Percentiles rank a stretch among this genome's conserved stretches.
phyloP scores from a whole-genome alignment of 2,329 filamentous ascomycete genomes.

The Trichophyton rubrum region DNA sequence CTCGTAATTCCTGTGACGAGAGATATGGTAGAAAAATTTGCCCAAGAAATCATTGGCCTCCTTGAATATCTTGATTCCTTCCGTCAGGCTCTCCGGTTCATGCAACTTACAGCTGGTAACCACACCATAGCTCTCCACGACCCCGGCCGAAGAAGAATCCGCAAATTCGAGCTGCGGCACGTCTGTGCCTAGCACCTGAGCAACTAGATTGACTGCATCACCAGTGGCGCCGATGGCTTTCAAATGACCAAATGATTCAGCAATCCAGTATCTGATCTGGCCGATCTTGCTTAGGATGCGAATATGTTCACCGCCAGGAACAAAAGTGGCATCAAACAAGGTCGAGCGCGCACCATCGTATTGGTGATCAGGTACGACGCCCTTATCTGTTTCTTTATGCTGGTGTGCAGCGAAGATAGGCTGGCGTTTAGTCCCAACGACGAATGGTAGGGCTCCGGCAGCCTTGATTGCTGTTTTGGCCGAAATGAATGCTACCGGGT shows the following conservation, averaged over 20 bases:
- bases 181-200: conserved; percentile 30
- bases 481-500: conserved; percentile 50
- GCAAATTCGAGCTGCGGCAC: conserved; percentile 40
- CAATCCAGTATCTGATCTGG: conserved; percentile 61
- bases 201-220: conserved; percentile 55
- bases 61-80: conserved; percentile 52
- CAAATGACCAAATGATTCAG: conserved; percentile 69
- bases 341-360: conserved; percentile 64
- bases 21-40: conserved; percentile 56
- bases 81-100: conserved; percentile 46
- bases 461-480: conserved; percentile 51
- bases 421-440: conserved; percentile 56
- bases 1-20: conserved; percentile 60
- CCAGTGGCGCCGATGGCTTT: conserved; percentile 68
- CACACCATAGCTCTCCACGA: conserved; percentile 62
- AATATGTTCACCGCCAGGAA: conserved; percentile 50
- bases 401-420: conserved; percentile 52
- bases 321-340: conserved; percentile 66
- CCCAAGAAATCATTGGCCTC: conserved; percentile 57
- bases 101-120: conserved; percentile 49
- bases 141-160: conserved; percentile 35
- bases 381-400: conserved; percentile 21
- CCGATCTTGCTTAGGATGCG: conserved; percentile 55
- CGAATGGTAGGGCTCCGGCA: conserved; percentile 52
- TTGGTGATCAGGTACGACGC: conserved; percentile 57